Evolutionary conservation across 108 stramenopile genomes (phyloP).

Genomic region (Fragilaria crotonensis): DNA sequence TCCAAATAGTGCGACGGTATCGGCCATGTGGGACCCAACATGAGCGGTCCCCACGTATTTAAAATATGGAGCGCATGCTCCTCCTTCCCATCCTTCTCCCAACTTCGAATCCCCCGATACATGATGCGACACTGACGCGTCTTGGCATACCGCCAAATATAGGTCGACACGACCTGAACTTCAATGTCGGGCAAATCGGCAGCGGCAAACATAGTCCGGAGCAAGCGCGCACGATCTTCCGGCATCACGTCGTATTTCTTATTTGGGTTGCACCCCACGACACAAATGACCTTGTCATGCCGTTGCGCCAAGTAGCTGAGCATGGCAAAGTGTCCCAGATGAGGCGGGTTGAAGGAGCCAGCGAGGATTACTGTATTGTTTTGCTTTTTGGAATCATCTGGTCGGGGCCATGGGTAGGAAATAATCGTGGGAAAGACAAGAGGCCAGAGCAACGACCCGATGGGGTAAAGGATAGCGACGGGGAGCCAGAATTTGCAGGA

Average conservation of each 20-base stretch:
- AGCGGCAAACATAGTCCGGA: too few species aligned
- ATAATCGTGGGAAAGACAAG: too few species aligned
- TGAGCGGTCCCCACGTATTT: constrained; percentile 60
- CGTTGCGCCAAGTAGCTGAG: constrained; percentile 57
- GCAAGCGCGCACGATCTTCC: constrained; percentile 48
- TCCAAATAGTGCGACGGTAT: constrained; percentile 63
- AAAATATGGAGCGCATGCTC: constrained; percentile 63
- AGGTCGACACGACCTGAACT: constrained; percentile 52
- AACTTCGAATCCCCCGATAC: constrained; percentile 79
- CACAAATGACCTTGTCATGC: constrained; percentile 62
- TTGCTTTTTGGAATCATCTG: too few species aligned
- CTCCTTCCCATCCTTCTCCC: constrained; percentile 72
- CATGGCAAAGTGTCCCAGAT: constrained; percentile 76
- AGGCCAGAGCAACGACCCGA: too few species aligned
- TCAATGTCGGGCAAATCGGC: too few species aligned
- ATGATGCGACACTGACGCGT: constrained; percentile 43
- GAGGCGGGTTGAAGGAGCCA: constrained; percentile 84
- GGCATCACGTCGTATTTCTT: constrained; percentile 72
- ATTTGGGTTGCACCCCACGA: constrained; percentile 73
- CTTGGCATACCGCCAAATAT: constrained; percentile 80
- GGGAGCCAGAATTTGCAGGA: too few species aligned
- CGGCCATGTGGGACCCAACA: constrained; percentile 47
- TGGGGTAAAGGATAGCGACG: too few species aligned
- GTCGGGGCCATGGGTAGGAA: too few species aligned
- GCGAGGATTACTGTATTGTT: constrained; percentile 54